Base-by-base conservation (phyloP, 768 basidiomycete species). In the Ramaria rubella region DNA sequence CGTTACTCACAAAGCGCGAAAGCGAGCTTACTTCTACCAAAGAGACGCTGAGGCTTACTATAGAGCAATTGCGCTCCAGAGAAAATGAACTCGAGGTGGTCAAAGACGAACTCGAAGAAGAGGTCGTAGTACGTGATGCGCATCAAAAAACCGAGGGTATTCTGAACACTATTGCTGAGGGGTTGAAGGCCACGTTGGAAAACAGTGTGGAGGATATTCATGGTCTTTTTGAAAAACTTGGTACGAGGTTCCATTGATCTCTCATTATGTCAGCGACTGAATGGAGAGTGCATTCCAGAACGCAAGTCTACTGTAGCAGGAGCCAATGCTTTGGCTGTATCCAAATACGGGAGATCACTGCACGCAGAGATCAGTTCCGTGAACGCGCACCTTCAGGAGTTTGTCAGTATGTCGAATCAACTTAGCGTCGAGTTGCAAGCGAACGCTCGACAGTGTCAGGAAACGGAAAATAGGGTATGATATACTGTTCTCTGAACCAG, bases 191-290 rank as follows among this genome's bases (percentile, higher is more conserved):
- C 43, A 79, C 83, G 19, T 81, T 82, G 1, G 69, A 76, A n/a
- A 82, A 91, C 60, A 85, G 83, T 58, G 71, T 90, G 17, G 74
- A 75, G 7, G 90, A 96, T 65, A 75, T 94, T 34, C 67, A 68
- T 1, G 81, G 81, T 0, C 70, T 94, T 23, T 90, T 92, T 60
- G 82, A 82, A 42, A 96, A 95, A 70, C 79, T 96, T 45, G 87
- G 93, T 93, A 64, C n/a, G n/a, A n/a, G n/a, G n/a, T n/a, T n/a
- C n/a, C n/a, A 64, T 81, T 63, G 24, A 51, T 19, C 7, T 1
- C 29, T 23, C 46, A 8, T 24, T 19, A 30, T 8, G 19, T 40
- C 64, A 19, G 53, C 21, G 23, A 54, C 40, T 34, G 42, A 30
- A 30, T 30, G 8, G 26, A 21, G 26, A 8, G 53, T 5, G 43